Base-by-base conservation (phyloP, 306 rosid genomes). In the Alnus glutinosa region DNA sequence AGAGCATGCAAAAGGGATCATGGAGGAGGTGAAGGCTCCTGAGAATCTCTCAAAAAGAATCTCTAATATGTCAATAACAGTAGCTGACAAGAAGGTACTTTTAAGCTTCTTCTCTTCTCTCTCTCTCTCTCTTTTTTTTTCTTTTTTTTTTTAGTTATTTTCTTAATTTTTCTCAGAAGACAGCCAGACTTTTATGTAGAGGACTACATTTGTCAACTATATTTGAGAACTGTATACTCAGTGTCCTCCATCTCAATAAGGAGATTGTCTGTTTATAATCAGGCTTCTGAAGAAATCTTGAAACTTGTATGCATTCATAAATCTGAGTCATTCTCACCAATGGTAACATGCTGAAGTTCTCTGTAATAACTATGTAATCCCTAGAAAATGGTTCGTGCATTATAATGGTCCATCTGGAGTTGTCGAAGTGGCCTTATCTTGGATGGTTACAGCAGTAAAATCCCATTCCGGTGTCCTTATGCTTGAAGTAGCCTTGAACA, bases 21-120 rank as follows among this genome's bases (percentile, higher is more conserved):
- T 88, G 82, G 91, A 88, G 79, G 91, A 81, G 85, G 78, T 81
- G 57, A 85, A 88, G 85, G 89, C 89, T 30, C 86, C 88, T 28
- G 89, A 88, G 75, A 86, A 85, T 75, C 86, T 88, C 13, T 88
- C 91, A 15, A 79, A 88, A 67, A 84, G 78, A 66, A 79, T 88
- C 52, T 81, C 89, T 13, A 74, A 81, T 49, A 76, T 88, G 37
- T 76, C 85, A 14, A 42, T 88, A 72, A 75, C 80, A 63, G 85
- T 86, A 68, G 81, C 80, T 18, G 74, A 77, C 34, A 88, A 81
- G 72, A 85, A 86, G 91, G 91, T 86, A 82, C 32, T 48, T 23
- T 34, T 80, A 15, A 57, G 36, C 16, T n/a, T 23, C 28, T 23
- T 23, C 28, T 23, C 28, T 23, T 23, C 28, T 23, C 28, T 23